Percentiles rank a stretch among this genome's conserved stretches.
These are phyloP conservation scores for Fusarium sp. DNA, from an alignment of 2,329 filamentous ascomycete species.

Conservation along the genomic window DNA sequence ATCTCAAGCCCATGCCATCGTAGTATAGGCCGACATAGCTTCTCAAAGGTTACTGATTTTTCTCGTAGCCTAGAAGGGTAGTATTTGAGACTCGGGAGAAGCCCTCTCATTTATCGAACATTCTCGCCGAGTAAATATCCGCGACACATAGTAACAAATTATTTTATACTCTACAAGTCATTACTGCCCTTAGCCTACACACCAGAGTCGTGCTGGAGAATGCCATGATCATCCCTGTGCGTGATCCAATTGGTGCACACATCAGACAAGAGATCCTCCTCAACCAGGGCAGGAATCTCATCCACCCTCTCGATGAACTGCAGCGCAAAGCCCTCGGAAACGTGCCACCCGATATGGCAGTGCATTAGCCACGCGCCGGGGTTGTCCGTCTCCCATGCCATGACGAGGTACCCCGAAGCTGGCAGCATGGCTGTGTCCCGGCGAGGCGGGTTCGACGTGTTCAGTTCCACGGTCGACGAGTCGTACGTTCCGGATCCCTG, in stretches of 20 bases:
- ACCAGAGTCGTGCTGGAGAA: constrained; percentile 3
- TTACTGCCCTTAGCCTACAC: neutral
- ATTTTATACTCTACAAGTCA: too few relatives aligned
- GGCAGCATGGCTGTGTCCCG: constrained; percentile 67
- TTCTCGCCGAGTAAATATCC: too few relatives aligned
- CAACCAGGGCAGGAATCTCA: constrained; percentile 6
- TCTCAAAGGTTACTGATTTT: too few relatives aligned
- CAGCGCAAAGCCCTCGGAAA: constrained; percentile 32
- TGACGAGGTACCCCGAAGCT: constrained; percentile 61
- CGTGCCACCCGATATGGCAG: constrained; percentile 60
- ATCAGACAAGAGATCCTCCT: neutral
- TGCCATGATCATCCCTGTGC: neutral
- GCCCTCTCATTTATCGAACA: too few relatives aligned
- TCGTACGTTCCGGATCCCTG: constrained; percentile 39
- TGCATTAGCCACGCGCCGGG: constrained; percentile 67
- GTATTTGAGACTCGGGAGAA: too few relatives aligned
- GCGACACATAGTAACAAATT: too few relatives aligned
- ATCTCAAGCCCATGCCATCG: too few relatives aligned
- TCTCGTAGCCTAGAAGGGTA: too few relatives aligned
- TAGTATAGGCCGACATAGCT: too few relatives aligned
- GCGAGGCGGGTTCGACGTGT: constrained; percentile 63
- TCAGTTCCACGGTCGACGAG: constrained; percentile 7
- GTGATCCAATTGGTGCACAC: constrained; percentile 1
- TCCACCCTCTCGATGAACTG: constrained; percentile 27
- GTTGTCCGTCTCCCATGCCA: constrained; percentile 66